phyloP scores from a whole-genome alignment of 192 early-diverging fungal species.

The Rhizophagus prolifer region DNA sequence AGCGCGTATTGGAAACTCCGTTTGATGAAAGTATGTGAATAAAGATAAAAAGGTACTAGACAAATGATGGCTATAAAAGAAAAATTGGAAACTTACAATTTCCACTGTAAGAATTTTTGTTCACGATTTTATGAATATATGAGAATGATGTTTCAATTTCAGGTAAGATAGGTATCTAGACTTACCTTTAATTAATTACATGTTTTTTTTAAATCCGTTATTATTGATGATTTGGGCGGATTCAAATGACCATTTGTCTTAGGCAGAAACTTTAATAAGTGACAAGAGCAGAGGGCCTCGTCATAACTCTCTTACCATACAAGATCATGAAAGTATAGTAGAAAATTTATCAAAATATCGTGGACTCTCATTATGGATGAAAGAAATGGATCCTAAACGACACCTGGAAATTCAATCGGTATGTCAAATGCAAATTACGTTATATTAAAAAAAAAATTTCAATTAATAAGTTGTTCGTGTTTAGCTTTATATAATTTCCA shows the following conservation, averaged over 20 bases:
- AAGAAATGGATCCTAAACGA: slow-evolving; percentile 67
- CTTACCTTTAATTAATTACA: not conserved
- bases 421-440: not conserved
- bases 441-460: not conserved
- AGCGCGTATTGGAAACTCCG: slow-evolving; percentile 62
- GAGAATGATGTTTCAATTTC: slow-evolving; percentile 63
- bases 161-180: slow-evolving; percentile 36
- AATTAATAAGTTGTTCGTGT: not conserved
- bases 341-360: slow-evolving; percentile 64
- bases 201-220: not conserved
- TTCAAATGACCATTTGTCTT: not conserved
- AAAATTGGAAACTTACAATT: slow-evolving; percentile 64
- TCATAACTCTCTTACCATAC: slow-evolving; percentile 44
- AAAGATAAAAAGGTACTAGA: slow-evolving; percentile 34
- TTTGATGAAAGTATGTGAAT: slow-evolving; percentile 50
- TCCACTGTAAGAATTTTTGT: slow-evolving; percentile 65
- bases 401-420: slow-evolving; percentile 74
- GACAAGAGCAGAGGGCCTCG: slow-evolving; percentile 47
- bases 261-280: slow-evolving; percentile 50
- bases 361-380: slow-evolving; percentile 69
- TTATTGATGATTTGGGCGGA: slow-evolving; percentile 1
- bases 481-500: slow-evolving; percentile 35
- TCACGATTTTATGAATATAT: slow-evolving; percentile 63
- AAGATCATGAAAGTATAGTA: slow-evolving; percentile 61
- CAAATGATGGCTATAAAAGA: slow-evolving; percentile 61